These are phyloP conservation scores for Trifolium pratense DNA, from an alignment of 306 rosid species.

Conservation along the genomic window DNA sequence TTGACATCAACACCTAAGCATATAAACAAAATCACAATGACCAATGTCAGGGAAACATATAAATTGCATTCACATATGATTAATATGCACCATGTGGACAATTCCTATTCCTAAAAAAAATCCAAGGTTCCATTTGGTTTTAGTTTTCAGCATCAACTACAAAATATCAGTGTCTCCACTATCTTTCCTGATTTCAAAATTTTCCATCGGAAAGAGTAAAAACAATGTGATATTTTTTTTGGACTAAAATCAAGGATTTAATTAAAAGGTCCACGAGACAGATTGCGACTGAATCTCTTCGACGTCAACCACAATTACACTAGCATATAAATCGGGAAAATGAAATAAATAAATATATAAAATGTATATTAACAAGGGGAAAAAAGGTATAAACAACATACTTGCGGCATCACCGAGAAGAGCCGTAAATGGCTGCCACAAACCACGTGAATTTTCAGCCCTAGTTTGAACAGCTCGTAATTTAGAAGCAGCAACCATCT, in stretches of 20 bases:
- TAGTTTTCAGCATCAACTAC: not conserved
- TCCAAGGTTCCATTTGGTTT: not conserved
- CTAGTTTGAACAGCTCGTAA: constrained; percentile 81
- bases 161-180: not conserved
- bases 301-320: not conserved
- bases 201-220: not conserved
- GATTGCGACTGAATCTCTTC: not conserved
- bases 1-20: constrained; percentile 70
- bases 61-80: not conserved
- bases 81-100: not conserved
- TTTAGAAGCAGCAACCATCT: constrained; percentile 99
- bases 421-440: constrained; percentile 98
- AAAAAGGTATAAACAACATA: constrained; percentile 41
- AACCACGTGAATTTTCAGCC: constrained; percentile 92
- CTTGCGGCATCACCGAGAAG: constrained; percentile 90
- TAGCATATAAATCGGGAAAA: not conserved
- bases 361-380: not conserved
- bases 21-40: constrained; percentile 33
- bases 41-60: constrained; percentile 35
- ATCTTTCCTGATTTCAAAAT: not conserved
- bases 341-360: not conserved
- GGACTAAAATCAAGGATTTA: not conserved
- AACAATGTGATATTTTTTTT: not conserved
- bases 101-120: constrained; percentile 29
- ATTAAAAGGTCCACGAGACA: not conserved